Percentiles rank a stretch among this genome's conserved stretches.
Evolutionary conservation across 306 rosid genomes (phyloP).

Genomic region (Dalbergia oliveri): DNA sequence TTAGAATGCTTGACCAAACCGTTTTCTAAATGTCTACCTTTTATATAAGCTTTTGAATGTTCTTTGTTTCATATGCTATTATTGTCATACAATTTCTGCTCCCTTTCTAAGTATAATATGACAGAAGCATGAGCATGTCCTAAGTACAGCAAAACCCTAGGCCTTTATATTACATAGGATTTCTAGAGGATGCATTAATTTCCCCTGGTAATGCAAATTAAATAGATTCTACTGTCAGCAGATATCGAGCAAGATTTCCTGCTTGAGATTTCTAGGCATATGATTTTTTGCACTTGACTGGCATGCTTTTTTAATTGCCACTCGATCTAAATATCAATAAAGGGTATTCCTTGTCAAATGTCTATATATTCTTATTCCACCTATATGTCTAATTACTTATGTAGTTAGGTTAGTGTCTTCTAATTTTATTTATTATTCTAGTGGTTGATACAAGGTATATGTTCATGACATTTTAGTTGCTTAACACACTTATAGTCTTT

Average conservation of each 20-base stretch:
- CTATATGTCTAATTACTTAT: neutral
- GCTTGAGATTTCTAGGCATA: neutral
- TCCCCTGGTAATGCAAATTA: neutral
- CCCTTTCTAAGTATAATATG: neutral
- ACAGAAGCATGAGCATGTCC: neutral
- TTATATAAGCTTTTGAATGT: neutral
- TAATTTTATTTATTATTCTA: neutral
- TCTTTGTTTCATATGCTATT: neutral
- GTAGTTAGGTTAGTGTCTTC: neutral
- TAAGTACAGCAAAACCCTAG: neutral
- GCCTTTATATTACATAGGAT: neutral
- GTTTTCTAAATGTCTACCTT: neutral
- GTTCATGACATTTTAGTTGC: neutral
- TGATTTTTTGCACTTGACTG: neutral
- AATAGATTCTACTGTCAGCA: neutral
- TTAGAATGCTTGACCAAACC: neutral
- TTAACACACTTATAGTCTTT: neutral
- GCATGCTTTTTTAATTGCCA: neutral
- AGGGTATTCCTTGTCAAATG: neutral
- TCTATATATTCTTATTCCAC: neutral
- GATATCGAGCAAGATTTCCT: neutral
- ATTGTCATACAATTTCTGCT: neutral
- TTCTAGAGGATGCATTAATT: neutral
- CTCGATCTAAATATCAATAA: neutral
- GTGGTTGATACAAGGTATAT: slow-evolving; percentile 2